These are phyloP conservation scores for Ramularia endophylla DNA, from an alignment of 2,329 filamentous ascomycete genomes.

Conservation along the genomic window DNA sequence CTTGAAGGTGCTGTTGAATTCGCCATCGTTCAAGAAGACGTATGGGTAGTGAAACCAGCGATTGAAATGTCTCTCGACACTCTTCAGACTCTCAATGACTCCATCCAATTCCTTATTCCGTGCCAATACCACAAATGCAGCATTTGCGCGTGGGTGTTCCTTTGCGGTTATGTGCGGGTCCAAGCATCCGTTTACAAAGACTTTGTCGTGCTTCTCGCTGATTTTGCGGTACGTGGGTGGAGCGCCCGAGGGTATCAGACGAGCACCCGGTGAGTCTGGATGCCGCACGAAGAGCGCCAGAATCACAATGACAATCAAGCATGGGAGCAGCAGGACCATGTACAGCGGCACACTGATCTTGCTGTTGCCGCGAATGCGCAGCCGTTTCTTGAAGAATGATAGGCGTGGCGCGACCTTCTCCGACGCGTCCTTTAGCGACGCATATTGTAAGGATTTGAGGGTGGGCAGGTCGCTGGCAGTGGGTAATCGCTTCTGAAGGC, in stretches of 20 bases:
- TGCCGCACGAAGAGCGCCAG: constrained; percentile 84
- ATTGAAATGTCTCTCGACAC: constrained; percentile 98
- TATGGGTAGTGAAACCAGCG: constrained; percentile 98
- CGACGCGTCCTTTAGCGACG: constrained; percentile 33
- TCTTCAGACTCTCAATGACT: constrained; percentile 94
- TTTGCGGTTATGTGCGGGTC: constrained; percentile 65
- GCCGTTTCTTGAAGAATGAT: constrained; percentile 77
- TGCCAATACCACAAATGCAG: constrained; percentile 90
- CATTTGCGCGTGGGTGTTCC: constrained; percentile 72
- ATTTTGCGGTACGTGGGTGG: constrained; percentile 88
- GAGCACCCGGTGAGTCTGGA: constrained; percentile 72
- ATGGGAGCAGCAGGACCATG: constrained; percentile 86
- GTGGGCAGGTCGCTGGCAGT: constrained; percentile 39
- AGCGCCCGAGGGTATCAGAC: constrained; percentile 80
- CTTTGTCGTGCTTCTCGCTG: constrained; percentile 93
- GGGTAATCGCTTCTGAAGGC: constrained; percentile 42
- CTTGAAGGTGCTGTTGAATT: constrained; percentile 94
- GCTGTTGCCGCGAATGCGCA: constrained; percentile 87
- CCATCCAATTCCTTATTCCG: constrained; percentile 95
- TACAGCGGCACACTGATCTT: constrained; percentile 88
- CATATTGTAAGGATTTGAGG: constrained; percentile 35
- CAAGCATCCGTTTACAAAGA: constrained; percentile 86
- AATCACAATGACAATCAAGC: constrained; percentile 85
- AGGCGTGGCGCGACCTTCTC: constrained; percentile 49
- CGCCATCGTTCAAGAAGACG: constrained; percentile 94